Evolutionary conservation across 306 rosid genomes (phyloP).

Genomic region (Medicago ruthenica): DNA sequence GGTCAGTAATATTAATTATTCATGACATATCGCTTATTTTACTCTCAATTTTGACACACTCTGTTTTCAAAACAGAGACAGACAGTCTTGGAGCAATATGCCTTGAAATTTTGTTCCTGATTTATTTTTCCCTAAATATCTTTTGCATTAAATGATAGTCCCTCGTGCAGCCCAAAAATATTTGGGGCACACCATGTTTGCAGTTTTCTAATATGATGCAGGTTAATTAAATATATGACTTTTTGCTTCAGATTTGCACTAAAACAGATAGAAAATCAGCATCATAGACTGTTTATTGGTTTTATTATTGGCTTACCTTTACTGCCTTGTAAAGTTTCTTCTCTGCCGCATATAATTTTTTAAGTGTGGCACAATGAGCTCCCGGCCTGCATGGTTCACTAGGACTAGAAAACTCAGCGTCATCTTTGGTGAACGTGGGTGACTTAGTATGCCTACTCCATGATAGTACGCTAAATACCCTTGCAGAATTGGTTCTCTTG

Average conservation of each 20-base stretch:
- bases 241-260: conserved; percentile 34
- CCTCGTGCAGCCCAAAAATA: neutral
- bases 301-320: conserved; percentile 62
- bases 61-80: no score
- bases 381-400: conserved; percentile 92
- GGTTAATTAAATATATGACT: conserved; percentile 16
- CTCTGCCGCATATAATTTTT: conserved; percentile 71
- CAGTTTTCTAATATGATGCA: conserved; percentile 8
- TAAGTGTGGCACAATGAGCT: conserved; percentile 87
- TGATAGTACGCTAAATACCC: conserved; percentile 83
- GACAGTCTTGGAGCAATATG: no score
- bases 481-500: conserved; percentile 72
- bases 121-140: no score
- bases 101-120: no score
- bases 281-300: conserved; percentile 17
- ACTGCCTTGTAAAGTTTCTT: conserved; percentile 74
- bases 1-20: no score
- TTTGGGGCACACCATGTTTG: neutral
- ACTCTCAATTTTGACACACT: no score
- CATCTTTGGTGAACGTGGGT: conserved; percentile 58
- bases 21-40: no score
- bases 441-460: conserved; percentile 81
- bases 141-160: no score
- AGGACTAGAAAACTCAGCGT: conserved; percentile 50
- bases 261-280: conserved; percentile 26